A percentile compares a stretch with the other conserved stretches of the same genome.
Conservation (phyloP, 2,329 filamentous ascomycete genomes). For the Claviceps pusilla region DNA sequence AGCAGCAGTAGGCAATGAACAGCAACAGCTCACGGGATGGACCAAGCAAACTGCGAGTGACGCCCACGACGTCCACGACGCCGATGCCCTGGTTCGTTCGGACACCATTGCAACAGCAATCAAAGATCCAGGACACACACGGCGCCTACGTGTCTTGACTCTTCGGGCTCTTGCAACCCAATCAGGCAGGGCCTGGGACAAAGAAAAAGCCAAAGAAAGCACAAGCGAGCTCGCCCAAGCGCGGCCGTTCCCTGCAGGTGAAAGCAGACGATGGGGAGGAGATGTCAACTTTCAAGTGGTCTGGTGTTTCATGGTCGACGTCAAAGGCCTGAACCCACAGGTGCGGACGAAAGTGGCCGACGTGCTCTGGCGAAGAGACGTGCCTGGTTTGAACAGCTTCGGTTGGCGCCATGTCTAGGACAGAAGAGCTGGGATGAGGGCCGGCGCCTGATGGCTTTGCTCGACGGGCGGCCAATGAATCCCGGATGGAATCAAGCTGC, state of each 20-base stretch:
- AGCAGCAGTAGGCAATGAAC: neutral
- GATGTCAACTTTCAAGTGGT: neutral
- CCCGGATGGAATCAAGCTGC: neutral
- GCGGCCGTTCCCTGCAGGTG: neutral
- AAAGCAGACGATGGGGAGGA: neutral
- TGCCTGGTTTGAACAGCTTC: neutral
- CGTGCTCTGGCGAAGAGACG: no score
- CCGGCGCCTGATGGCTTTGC: neutral
- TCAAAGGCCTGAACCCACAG: neutral
- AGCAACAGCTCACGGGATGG: neutral
- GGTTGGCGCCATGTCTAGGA: neutral
- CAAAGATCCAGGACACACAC: neutral
- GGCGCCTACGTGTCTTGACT: neutral
- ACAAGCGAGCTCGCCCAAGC: neutral
- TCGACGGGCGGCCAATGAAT: neutral
- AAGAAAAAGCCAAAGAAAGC: neutral
- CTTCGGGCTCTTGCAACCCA: slow-evolving; percentile 1
- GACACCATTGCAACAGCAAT: neutral
- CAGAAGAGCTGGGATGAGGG: neutral
- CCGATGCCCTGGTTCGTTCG: neutral
- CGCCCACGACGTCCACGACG: neutral
- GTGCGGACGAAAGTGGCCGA: no score
- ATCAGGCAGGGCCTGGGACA: neutral
- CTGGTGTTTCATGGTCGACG: slow-evolving; percentile 3
- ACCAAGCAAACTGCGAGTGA: slow-evolving; percentile 1